Evolutionary conservation across 306 rosid genomes (phyloP), one percentile per base, ranked within the genome.

Genomic region (Gillenia trifoliata): DNA sequence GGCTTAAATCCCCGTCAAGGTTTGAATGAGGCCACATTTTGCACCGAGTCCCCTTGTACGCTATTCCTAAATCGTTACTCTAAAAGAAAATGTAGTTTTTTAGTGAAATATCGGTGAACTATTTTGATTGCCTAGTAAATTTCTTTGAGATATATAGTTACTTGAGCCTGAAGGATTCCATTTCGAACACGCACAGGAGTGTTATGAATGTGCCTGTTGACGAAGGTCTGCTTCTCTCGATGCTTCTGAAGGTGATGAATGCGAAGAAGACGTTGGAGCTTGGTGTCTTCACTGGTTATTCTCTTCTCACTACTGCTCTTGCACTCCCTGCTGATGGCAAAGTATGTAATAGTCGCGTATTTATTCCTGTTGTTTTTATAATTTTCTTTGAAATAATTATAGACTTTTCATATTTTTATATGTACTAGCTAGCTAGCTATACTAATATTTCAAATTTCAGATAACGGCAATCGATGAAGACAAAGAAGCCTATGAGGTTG

Each of bases 241-340:
- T 90, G 82, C 73, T 89, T 72, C 57, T 90, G 3, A 86, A 84
- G 68, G 25, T 82, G 17, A 84, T 84, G 83, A 90, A 90, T 16
- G 90, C 92, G 0, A 81, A 84, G 61, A 90, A 86, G 61, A 90
- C 96, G 8, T 5, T 90, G 2, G 96, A 90, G 45, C 25, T 88
- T 8, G 90, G 92, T 52, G 92, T 90, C 4, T 90, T 86, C 66
- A 86, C 92, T 16, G 92, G 90, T 11, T 90, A 90, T 50, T 90
- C 96, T 57, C 91, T 90, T 77, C 96, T 90, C 41, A 17, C 84
- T 8, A 84, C 89, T 3, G 92, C 92, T 80, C 87, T 83, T 16
- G 88, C 96, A 11, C 79, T 90, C 11, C 91, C 92, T 29, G 29
- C 31, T 9, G 78, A 86, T 62, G 89, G 70, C 77, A 79, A 66